These are phyloP conservation scores for Neurospora hispaniola DNA, from an alignment of 495 filamentous ascomycete genomes.

Conservation along the genomic window DNA sequence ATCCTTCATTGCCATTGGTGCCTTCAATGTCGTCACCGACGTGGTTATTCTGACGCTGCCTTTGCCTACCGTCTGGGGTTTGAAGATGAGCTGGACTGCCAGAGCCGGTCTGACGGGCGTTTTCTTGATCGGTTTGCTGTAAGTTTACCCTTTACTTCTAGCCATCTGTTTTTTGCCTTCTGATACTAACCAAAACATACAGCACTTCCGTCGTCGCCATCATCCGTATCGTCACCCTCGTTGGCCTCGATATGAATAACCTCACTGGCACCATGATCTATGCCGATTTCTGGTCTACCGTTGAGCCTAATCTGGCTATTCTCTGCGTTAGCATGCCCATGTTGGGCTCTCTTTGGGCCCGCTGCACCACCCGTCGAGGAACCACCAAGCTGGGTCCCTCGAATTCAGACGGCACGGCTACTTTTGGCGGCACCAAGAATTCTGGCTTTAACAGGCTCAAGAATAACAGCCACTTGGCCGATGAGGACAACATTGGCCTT, in stretches of 20 bases:
- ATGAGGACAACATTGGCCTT: constrained; percentile 1
- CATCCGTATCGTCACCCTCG: constrained; percentile 21
- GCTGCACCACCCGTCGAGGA: constrained; percentile 6
- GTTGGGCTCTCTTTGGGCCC: constrained; percentile 10
- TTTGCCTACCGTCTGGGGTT: constrained; percentile 11
- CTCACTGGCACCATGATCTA: constrained; percentile 19
- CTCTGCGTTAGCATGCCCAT: constrained; percentile 25
- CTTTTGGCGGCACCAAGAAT: constrained; percentile 1
- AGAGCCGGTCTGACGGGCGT: constrained; percentile 17
- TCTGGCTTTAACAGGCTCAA: constrained; percentile 8
- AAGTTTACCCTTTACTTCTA: neutral
- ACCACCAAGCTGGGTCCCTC: constrained; percentile 8
- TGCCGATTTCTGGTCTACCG: constrained; percentile 22
- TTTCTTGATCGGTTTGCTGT: constrained; percentile 19
- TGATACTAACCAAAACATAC: neutral
- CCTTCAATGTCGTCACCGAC: constrained; percentile 20
- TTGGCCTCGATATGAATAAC: constrained; percentile 9
- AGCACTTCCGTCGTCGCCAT: constrained; percentile 11
- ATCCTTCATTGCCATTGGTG: constrained; percentile 16
- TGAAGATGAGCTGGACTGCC: constrained; percentile 12
- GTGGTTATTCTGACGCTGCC: constrained; percentile 18
- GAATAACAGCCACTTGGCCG: neutral
- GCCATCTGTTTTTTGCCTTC: too few relatives aligned
- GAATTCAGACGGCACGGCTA: neutral
- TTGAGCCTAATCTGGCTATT: constrained; percentile 22